A percentile compares a stretch with the other conserved stretches of the same genome.
Evolutionary conservation across 345 rosid species (phyloP).

Genomic region (Lenwebbia sp.): DNA sequence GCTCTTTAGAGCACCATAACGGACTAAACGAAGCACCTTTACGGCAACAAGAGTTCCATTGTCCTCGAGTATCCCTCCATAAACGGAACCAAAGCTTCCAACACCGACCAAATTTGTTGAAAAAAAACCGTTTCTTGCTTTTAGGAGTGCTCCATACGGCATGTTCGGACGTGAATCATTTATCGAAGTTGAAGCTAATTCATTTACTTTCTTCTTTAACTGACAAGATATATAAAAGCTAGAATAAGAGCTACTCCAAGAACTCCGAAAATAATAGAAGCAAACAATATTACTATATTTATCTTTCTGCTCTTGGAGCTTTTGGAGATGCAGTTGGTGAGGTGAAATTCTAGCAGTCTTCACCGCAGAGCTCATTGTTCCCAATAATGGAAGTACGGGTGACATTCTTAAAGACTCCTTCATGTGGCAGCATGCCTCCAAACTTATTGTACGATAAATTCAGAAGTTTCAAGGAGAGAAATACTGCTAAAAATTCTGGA

Average conservation of each 20-base stretch:
- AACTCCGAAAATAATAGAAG: not conserved
- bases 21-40: not conserved
- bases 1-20: not conserved
- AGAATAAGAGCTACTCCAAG: not conserved
- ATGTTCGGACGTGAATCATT: not conserved
- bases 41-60: not conserved
- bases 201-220: not conserved
- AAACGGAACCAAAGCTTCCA: not conserved
- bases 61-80: not conserved
- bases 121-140: not conserved
- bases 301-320: not conserved
- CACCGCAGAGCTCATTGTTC: not conserved
- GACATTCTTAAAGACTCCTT: not conserved
- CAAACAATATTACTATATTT: not conserved
- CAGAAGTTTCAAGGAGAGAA: not conserved
- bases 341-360: not conserved
- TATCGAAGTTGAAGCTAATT: not conserved
- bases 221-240: not conserved
- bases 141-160: not conserved
- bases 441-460: not conserved
- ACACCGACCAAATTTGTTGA: not conserved
- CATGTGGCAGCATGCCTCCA: not conserved
- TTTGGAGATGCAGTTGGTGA: not conserved
- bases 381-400: not conserved
- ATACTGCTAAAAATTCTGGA: not conserved